These are phyloP conservation scores for Penicillium crustosum DNA, from an alignment of 2,329 filamentous ascomycete species.

Conservation along the genomic window DNA sequence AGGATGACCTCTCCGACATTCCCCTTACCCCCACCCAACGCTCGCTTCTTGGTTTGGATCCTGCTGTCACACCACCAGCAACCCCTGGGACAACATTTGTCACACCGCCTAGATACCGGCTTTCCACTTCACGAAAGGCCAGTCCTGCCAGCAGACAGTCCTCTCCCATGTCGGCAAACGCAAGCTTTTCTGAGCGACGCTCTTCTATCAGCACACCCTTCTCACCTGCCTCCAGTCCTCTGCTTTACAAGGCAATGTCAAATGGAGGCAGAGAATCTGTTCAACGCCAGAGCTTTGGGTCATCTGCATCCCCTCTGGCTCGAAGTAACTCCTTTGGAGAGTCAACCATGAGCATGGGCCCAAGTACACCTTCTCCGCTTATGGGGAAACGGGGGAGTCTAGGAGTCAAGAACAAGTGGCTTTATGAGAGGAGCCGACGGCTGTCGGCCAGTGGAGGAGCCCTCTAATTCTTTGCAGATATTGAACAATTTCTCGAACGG, in stretches of 20 bases:
- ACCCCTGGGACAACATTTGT: constrained; percentile 72
- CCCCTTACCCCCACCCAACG: constrained; percentile 88
- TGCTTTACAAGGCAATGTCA: constrained; percentile 68
- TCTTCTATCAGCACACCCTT: constrained; percentile 51
- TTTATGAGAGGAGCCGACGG: constrained; percentile 74
- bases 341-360: constrained; percentile 42
- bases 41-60: constrained; percentile 75
- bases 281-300: constrained; percentile 55
- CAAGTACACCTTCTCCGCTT: constrained; percentile 68
- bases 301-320: constrained; percentile 48
- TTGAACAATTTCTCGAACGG: constrained; percentile 11
- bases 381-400: constrained; percentile 68
- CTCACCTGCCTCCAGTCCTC: constrained; percentile 54
- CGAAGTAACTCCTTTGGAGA: constrained; percentile 38
- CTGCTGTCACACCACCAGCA: constrained; percentile 60
- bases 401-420: constrained; percentile 86
- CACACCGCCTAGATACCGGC: constrained; percentile 83
- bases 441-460: constrained; percentile 41
- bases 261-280: constrained; percentile 28
- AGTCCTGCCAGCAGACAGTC: constrained; percentile 40
- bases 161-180: constrained; percentile 42
- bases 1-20: constrained; percentile 83
- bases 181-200: constrained; percentile 36
- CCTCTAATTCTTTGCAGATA: constrained; percentile 25
- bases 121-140: constrained; percentile 60